These are phyloP conservation scores for Fusarium beomiforme DNA, from an alignment of 2,329 filamentous ascomycete species.

Conservation along the genomic window DNA sequence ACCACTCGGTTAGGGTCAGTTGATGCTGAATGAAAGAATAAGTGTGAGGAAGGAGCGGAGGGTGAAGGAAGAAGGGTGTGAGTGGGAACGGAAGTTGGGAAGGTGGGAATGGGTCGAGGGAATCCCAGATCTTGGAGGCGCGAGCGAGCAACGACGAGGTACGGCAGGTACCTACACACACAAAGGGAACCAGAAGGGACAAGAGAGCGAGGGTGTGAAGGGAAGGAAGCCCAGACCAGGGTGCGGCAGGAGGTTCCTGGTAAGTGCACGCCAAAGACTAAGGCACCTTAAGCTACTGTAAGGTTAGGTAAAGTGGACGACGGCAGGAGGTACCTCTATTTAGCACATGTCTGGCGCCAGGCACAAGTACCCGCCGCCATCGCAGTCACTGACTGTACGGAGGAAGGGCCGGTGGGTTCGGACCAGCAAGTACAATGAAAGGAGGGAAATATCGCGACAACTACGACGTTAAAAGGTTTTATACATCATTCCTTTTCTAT, in stretches of 20 bases:
- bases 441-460: not conserved
- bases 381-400: conserved; percentile 17
- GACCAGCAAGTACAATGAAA: conserved; percentile 32
- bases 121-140: conserved; percentile 43
- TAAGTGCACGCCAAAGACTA: conserved; percentile 25
- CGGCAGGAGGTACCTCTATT: conserved; percentile 31
- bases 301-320: not conserved
- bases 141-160: conserved; percentile 32
- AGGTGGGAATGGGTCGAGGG: conserved; percentile 45
- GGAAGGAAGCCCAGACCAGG: conserved; percentile 9
- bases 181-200: conserved; percentile 30
- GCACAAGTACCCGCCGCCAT: conserved; percentile 33
- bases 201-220: conserved; percentile 35
- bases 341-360: conserved; percentile 32
- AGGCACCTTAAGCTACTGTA: no score
- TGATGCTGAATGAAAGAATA: conserved; percentile 35
- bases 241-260: conserved; percentile 39
- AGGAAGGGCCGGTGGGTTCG: conserved; percentile 43
- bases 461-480: not conserved
- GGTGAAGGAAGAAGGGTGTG: conserved; percentile 41
- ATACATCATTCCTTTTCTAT: no score
- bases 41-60: conserved; percentile 41
- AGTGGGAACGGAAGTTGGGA: conserved; percentile 42
- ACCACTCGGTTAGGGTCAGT: conserved; percentile 22
- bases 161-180: conserved; percentile 30